Base-by-base conservation (phyloP, 2,329 filamentous ascomycete species). In the Lasiodiplodia sp. region DNA sequence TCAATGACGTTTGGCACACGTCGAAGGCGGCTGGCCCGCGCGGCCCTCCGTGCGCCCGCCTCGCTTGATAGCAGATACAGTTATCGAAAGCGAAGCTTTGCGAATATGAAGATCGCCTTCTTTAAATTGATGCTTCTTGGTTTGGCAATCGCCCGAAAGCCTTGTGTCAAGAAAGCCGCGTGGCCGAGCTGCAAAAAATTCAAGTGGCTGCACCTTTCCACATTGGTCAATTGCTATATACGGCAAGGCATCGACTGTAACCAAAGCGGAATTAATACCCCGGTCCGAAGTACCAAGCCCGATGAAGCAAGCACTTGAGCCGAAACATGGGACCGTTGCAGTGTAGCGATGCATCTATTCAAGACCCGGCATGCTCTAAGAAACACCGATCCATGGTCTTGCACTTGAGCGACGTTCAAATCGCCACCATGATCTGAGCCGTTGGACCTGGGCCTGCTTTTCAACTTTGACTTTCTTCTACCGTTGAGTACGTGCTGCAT, bases 91-190 rank as follows among this genome's bases (percentile, higher is more conserved):
- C 57, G 23, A 47, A 63, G 58, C 58, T 44, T 18, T 51, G 14
- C 58, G n/a, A 49, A 49, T 31, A 63, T 63, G 60, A 64, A 16
- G 44, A 64, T 64, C 60, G 47, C 47, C 60, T 3, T 31, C n/a
- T 63, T 34, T 49, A 34, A 16, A 23, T 52, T 64, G 14, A 38
- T 64, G 47, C 60, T 31, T 25, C 47, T 52, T 31, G 44, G 44
- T 25, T 64, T 31, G 31, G 44, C 2, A 34, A 34, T 44, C 25
- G 28, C 21, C 56, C 38, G 38, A 60, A 23, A 60, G 56, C 40
- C n/a, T 47, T 47, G n/a, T 51, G 58, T 12, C 28, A 16, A 18
- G 21, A 49, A 47, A 23, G 44, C 44, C 58, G 58, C 58, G 58
- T 37, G 44, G 58, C 58, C n/a, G 51, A n/a, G 57, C 47, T 18